These are phyloP conservation scores for Nakaseomyces kungkrabaensis DNA, from an alignment of 1,139 yeast species.

Conservation along the genomic window DNA sequence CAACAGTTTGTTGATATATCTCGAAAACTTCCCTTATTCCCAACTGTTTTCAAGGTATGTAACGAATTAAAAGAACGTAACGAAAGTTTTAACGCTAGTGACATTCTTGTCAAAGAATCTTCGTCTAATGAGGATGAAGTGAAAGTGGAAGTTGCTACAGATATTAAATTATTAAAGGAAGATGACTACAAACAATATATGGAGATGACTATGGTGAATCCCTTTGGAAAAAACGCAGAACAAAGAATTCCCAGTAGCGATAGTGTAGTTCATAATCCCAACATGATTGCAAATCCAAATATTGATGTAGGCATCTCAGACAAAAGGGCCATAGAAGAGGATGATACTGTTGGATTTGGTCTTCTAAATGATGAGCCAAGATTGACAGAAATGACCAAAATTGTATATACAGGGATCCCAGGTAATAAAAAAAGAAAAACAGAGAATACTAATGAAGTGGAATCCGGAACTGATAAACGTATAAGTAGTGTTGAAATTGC, in stretches of 20 bases:
- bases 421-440: slow-evolving; percentile 5
- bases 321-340: neutral
- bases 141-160: slow-evolving; percentile 10
- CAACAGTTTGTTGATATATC: slow-evolving; percentile 12
- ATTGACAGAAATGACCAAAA: slow-evolving; percentile 33
- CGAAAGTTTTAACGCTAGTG: slow-evolving; percentile 11
- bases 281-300: neutral
- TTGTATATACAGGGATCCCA: slow-evolving; percentile 25
- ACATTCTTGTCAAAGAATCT: slow-evolving; percentile 6
- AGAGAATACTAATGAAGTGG: slow-evolving; percentile 15
- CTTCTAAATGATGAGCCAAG: slow-evolving; percentile 9
- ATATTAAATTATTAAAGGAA: slow-evolving; percentile 15
- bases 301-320: neutral
- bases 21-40: slow-evolving; percentile 14
- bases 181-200: slow-evolving; percentile 15
- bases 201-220: slow-evolving; percentile 36
- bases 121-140: neutral
- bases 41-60: slow-evolving; percentile 23
- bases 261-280: slow-evolving; percentile 15
- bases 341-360: slow-evolving; percentile 5
- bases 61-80: slow-evolving; percentile 21
- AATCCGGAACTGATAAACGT: slow-evolving; percentile 27
- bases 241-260: slow-evolving; percentile 13
- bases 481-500: slow-evolving; percentile 20
- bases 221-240: slow-evolving; percentile 20